Evolutionary conservation across 768 basidiomycete genomes (phyloP), one percentile per base, ranked within the genome.

Genomic region (Collybia mongolica): DNA sequence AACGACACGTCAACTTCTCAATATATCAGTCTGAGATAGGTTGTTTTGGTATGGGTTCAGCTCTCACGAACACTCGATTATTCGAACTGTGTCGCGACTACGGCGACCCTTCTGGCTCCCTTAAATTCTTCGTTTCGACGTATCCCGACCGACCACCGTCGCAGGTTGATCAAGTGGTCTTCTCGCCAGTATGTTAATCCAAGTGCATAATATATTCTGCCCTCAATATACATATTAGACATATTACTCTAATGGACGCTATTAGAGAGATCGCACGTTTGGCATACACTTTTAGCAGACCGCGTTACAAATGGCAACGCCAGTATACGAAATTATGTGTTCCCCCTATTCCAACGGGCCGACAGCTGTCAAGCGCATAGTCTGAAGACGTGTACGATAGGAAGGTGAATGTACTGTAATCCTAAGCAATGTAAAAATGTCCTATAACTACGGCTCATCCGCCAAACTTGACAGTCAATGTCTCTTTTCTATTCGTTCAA

Each of bases 81-180:
- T 76, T 72, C 53, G 60, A 68, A 32, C 56, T 75, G 11, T 80
- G 77, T 59, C 68, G 62, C 23, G 68, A 74, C 53, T 70, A 65
- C 39, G 77, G 77, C 5, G 75, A 77, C 52, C 64, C 75, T 11
- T 71, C 75, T 39, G 77, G 75, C 6, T 74, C 73, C 11, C 67
- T 80, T n/a, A 77, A 75, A 55, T 75, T 80, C 60, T 77, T 77
- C 55, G 72, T 77, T 36, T 77, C 76, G 9, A 72, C 74, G 1
- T 71, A 68, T 7, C 73, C 74, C 18, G 71, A 78, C 54, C 65
- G 72, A 36, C 73, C 74, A 20, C 64, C 73, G 39, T 54, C 60
- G 12, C 53, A 49, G 52, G 32, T 32, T 32, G 47, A 40, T 32
- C 48, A 45, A 44, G 50, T 42, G 19, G 48, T 46, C 37, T 56